Evolutionary conservation across 495 filamentous ascomycete genomes (phyloP), one percentile per base, ranked within the genome.

Genomic region (Annulohypoxylon nitens): DNA sequence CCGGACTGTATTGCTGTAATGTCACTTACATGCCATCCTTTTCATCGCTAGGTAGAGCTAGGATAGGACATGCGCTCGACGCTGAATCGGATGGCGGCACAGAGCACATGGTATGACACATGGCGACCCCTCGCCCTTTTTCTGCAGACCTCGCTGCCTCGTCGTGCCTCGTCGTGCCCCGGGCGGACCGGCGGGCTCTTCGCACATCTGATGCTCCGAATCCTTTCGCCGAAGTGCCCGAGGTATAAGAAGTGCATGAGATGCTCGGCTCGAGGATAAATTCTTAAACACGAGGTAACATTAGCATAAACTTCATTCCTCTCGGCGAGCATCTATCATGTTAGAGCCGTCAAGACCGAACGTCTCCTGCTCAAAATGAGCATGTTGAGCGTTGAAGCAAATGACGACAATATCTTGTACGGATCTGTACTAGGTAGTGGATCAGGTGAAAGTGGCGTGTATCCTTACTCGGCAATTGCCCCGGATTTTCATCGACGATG

Each of bases 401-500:
- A 67, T 72, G 58, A 64, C 58, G 58, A 53, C 43, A 64, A 63
- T 9, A 51, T 37, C 58, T 23, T 63, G 9, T 16, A n/a, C 47
- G n/a, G 41, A 51, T 55, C 51, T 25, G 43, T 23, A 30, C 30
- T 48, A 58, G 47, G 47, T 26, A 33, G 43, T 39, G 64, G 62
- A 62, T 72, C 64, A 63, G 53, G 51, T 34, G 63, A 23, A 51
- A 67, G 64, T 67, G 23, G 58, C 59, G 63, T 67, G 48, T 25
- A 6, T 63, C 33, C 57, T 30, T 66, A 41, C 20, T 34, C 43
- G 37, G 23, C 14, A 61, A 33, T 53, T 16, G 45, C 33, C 70
- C 58, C 59, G 43, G 45, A 55, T 71, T 67, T 55, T 34, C 61
- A 66, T 61, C 61, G 25, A 71, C 43, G 47, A 68, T 58, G 53